A percentile compares a stretch with the other conserved stretches of the same genome.
Evolutionary conservation across 441 rosid genomes (phyloP).

Genomic region (Corymbia calophylla): DNA sequence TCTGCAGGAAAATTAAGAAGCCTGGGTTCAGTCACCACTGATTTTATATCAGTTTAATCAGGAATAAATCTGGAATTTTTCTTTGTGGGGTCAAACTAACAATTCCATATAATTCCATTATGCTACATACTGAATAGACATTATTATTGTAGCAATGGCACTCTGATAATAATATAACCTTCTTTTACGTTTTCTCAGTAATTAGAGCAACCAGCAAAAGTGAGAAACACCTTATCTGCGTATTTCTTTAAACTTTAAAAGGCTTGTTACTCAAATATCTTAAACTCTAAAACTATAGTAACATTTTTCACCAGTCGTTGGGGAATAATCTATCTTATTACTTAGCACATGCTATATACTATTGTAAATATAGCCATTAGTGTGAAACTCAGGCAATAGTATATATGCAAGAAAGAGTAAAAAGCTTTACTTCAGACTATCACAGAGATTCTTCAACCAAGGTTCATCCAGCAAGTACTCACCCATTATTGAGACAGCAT

Average conservation of each 20-base stretch:
- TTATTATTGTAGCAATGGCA: not conserved
- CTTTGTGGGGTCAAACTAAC: not conserved
- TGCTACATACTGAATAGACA: not conserved
- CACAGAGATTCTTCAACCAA: constrained; percentile 72
- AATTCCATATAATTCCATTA: not conserved
- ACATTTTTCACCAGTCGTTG: not conserved
- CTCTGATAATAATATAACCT: not conserved
- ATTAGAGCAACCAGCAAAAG: not conserved
- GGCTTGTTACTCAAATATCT: not conserved
- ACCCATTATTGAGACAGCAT: constrained; percentile 61
- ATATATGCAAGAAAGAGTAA: not conserved
- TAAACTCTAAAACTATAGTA: not conserved
- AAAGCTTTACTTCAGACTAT: constrained; percentile 46
- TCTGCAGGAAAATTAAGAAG: constrained; percentile 28
- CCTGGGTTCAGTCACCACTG: not conserved
- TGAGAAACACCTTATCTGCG: not conserved
- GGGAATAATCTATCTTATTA: not conserved
- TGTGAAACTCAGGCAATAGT: not conserved
- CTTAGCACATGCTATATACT: not conserved
- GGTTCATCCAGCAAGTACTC: constrained; percentile 80
- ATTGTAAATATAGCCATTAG: not conserved
- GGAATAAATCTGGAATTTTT: not conserved
- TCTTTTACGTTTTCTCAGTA: not conserved
- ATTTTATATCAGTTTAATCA: not conserved
- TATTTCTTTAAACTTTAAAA: not conserved